Evolutionary conservation across 1,139 yeast species (phyloP).

Genomic region (Yamadazyma trypodendri): DNA sequence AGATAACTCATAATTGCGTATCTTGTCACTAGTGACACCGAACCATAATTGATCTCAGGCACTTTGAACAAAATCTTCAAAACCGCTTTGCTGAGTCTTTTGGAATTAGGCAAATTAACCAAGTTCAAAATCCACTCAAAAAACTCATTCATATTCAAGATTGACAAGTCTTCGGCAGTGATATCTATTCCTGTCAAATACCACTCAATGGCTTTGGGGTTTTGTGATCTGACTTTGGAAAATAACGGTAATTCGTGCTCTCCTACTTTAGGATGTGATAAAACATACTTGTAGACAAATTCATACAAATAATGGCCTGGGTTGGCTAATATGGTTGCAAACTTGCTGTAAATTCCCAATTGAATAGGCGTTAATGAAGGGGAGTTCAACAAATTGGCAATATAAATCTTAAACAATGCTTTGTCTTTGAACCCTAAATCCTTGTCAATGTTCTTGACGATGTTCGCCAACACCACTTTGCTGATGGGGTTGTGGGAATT

Average conservation of each 20-base stretch:
- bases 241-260: constrained; percentile 65
- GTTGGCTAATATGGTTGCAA: constrained; percentile 56
- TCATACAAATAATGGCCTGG: constrained; percentile 79
- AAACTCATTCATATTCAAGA: constrained; percentile 15
- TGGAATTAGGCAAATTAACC: constrained; percentile 37
- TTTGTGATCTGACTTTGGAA: constrained; percentile 12
- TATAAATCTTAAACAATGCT: constrained; percentile 52
- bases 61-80: constrained; percentile 46
- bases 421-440: constrained; percentile 53
- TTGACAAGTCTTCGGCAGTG: constrained; percentile 8
- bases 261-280: constrained; percentile 55
- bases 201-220: constrained; percentile 14
- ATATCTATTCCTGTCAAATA: constrained; percentile 9
- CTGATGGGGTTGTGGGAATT: constrained; percentile 41
- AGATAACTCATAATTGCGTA: constrained; percentile 55
- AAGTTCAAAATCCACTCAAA: constrained; percentile 68
- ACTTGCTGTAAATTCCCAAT: constrained; percentile 39
- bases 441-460: constrained; percentile 34
- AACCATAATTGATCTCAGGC: constrained; percentile 59
- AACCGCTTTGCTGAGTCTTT: constrained; percentile 31
- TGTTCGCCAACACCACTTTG: constrained; percentile 39
- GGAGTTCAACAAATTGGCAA: constrained; percentile 62
- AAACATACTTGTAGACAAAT: constrained; percentile 58
- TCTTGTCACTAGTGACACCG: constrained; percentile 60
- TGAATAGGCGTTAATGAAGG: constrained; percentile 27